Conservation (phyloP, 345 rosid species). For the Cochlearia excelsa region DNA sequence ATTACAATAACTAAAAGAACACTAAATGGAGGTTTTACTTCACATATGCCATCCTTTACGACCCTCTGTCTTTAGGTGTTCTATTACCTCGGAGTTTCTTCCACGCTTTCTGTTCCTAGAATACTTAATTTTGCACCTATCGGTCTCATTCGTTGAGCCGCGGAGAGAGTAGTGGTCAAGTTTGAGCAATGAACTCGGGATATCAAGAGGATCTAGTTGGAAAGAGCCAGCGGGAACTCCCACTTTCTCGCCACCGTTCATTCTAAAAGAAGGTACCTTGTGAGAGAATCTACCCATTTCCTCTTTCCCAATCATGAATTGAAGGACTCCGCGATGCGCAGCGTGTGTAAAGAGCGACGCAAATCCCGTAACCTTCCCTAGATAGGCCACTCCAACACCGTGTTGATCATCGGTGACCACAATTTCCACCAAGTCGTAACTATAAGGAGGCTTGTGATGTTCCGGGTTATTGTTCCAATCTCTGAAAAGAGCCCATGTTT, state of each 20-base stretch:
- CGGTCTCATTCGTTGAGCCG: no score
- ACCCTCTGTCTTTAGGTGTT: no score
- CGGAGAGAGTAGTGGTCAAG: no score
- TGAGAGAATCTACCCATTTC: constrained; percentile 72
- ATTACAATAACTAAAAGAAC: no score
- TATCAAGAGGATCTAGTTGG: constrained; percentile 66
- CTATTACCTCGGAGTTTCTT: no score
- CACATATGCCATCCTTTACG: no score
- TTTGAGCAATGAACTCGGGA: no score
- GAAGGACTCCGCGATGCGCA: constrained; percentile 23
- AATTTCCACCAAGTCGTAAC: constrained; percentile 63
- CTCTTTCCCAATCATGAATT: constrained; percentile 32
- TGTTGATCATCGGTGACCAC: constrained; percentile 33
- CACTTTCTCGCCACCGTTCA: constrained; percentile 61
- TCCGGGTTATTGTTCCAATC: constrained; percentile 45
- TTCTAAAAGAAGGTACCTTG: constrained; percentile 50
- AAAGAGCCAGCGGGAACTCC: constrained; percentile 70
- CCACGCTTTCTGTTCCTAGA: no score
- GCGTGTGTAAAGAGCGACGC: constrained; percentile 51
- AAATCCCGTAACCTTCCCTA: constrained; percentile 72
- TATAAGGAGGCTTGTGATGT: constrained; percentile 34
- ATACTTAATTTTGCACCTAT: no score
- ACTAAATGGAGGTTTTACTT: no score
- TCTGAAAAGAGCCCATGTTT: constrained; percentile 84
- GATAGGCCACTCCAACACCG: constrained; percentile 60